Base-by-base conservation (phyloP, 1,139 yeast genomes). In the Scheffersomyces quercinus region DNA sequence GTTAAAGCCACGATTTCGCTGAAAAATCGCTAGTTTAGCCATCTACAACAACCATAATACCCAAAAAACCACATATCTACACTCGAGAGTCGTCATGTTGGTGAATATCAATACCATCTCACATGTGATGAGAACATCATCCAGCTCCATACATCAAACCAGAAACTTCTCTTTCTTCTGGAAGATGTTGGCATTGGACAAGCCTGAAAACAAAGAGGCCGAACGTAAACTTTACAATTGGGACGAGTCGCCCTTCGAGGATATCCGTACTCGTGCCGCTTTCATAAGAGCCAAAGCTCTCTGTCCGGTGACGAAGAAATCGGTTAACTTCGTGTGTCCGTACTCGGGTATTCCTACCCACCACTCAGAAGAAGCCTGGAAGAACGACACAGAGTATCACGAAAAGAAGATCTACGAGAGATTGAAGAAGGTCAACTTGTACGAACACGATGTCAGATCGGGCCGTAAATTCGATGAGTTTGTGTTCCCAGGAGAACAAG, bases 321-420 rank as follows among this genome's bases (percentile, higher is more conserved):
- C 86, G 43, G 90, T 93, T 47, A 76, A 85, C 53, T 93, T 76
- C 65, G 89, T 93, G 2, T 93, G 99, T 69, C 99, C 99, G 4
- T 70, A 81, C 47, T 86, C 96, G 5, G 99, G 99, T 5, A 90
- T 93, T 44, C 99, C 99, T 26, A 93, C 99, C 5, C 99, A 93
- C 63, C 95, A 89, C 60, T 83, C 89, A 26, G 77, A 78, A 58
- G 91, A 85, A 54, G 97, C 97, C 2, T 93, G 97, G 97, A 83
- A 83, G 58, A 68, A 72, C 40, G 99, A 93, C 62, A 70, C 62
- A 11, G 82, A 79, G 29, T 91, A 91, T 62, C 97, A 89, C 57
- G 62, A 70, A 20, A 62, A 80, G 39, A 79, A 83, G 55, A 80
- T 75, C 49, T 87, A 85, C 64, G 89, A 89, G 58, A 67, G 81